Base-by-base conservation (phyloP, 2,329 filamentous ascomycete genomes). In the Sarocladium strictum region DNA sequence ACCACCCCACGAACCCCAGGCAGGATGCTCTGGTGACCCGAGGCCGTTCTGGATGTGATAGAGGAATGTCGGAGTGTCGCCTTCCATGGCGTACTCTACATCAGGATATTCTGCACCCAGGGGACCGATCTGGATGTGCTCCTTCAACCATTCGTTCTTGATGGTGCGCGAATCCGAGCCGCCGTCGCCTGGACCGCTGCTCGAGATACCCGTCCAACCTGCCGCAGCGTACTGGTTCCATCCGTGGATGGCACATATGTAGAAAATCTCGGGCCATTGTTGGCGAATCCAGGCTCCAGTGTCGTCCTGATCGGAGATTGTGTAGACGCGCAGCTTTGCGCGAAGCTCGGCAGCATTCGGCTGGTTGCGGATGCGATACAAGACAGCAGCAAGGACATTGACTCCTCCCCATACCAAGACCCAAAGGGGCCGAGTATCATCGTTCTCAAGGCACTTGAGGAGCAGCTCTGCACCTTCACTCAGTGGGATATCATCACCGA, bases 241-340 rank as follows among this genome's bases (percentile, higher is more conserved):
- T 6, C 73, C 78, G 60, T 84, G 81, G 1, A 82, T 63, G 0
- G 77, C 80, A 14, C 67, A 69, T 52, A 84, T 80, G 63, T 81
- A 83, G 59, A 80, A 77, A 4, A 84, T 62, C 21, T 78, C 73
- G 0, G 81, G 78, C 56, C 75, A 83, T 2, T 71, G 72, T 41
- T 69, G 65, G 15, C 80, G 74, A 32, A 84, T 77, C 80, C 79
- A 84, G 0, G 72, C 65, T 0, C 79, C 79, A 0, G 76, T 75
- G 57, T 84, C 75, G 57, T 84, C 80, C 59, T 84, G 80, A 58
- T 84, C 81, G 3, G 78, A 81, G 53, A 84, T 81, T 27, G 79
- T 67, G 62, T 81, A 81, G 3, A 81, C 70, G 12, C 77, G 69
- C 3, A 81, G 63, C 56, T 74, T 75, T 2, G 65, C 59, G 2